Evolutionary conservation across 1,139 yeast genomes (phyloP), one percentile per base, ranked within the genome.

Genomic region (Sugiyamaella xylanicola): DNA sequence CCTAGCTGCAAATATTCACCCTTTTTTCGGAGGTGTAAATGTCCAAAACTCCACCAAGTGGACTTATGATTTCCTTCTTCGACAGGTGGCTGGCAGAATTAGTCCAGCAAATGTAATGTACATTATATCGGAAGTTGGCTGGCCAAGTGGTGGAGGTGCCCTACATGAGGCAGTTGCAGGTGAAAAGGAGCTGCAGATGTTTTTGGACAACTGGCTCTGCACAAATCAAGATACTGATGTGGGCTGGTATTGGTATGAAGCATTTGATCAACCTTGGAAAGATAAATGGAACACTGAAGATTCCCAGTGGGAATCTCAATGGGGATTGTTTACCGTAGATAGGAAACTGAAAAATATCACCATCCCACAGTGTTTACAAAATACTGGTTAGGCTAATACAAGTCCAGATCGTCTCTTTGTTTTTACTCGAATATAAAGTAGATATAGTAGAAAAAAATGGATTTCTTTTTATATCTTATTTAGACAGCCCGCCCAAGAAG

Each of bases 201-300:
- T 85, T 59, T 61, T 84, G 52, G 68, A 77, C 51, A 72, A 72
- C 21, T 85, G 85, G 82, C 65, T 82, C 2, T 84, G 89, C 64
- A 71, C 73, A 8, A 73, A 79, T 22, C 50, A 66, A 15, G 63
- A 61, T 15, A 54, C 61, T n/a, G 62, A 59, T 2, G 70, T 77
- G 48, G 81, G 79, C 0, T 86, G 86, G 84, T 85, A 74, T 64
- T 85, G 78, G 73, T 83, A 83, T 65, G 89, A 85, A 65, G 90
- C 87, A 0, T 85, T 84, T 69, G 90, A 86, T 69, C 87, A 84
- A 65, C 87, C 88, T 0, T 84, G 89, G 88, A 85, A 84, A 61
- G 68, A 71, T 51, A 68, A 80, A 0, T 83, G 79, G 66, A 77
- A 81, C 66, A 78, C 77, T 32, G 75, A 70, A 0, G 74, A 74